Percentiles rank a stretch among this genome's conserved stretches.
phyloP scores from a whole-genome alignment of 192 early-diverging fungal species.

The Linnemannia elongata region DNA sequence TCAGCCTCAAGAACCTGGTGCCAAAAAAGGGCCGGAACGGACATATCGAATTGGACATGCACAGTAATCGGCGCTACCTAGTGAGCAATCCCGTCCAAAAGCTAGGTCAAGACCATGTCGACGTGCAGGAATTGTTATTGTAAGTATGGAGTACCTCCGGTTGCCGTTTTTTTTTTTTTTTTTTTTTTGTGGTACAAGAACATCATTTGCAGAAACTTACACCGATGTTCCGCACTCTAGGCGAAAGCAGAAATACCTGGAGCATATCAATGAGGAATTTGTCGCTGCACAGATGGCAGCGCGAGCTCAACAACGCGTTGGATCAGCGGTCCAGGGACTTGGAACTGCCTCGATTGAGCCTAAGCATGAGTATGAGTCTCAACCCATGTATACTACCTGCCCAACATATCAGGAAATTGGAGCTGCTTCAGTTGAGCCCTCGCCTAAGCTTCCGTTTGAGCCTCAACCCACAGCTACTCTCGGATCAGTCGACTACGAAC shows the following conservation, averaged over 20 bases:
- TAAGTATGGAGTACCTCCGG: not conserved
- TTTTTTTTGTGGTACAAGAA: too few relatives aligned
- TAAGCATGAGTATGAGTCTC: too few relatives aligned
- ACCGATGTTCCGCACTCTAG: not conserved
- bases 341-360: not conserved
- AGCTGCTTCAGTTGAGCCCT: not conserved
- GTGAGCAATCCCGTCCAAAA: constrained; percentile 7
- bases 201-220: too few relatives aligned
- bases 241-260: not conserved
- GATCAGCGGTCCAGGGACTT: not conserved
- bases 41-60: constrained; percentile 31
- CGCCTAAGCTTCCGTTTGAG: too few relatives aligned
- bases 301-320: not conserved
- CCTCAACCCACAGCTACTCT: too few relatives aligned
- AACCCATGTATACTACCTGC: too few relatives aligned
- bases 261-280: not conserved
- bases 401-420: not conserved
- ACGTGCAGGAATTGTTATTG: not conserved
- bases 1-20: constrained; percentile 36
- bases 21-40: constrained; percentile 18
- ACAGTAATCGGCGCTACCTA: constrained; percentile 7
- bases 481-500: too few relatives aligned
- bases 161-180: too few relatives aligned
- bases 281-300: not conserved
- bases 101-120: not conserved